Conservation (phyloP, 768 basidiomycete species). For the Trametes cinnabarina region DNA sequence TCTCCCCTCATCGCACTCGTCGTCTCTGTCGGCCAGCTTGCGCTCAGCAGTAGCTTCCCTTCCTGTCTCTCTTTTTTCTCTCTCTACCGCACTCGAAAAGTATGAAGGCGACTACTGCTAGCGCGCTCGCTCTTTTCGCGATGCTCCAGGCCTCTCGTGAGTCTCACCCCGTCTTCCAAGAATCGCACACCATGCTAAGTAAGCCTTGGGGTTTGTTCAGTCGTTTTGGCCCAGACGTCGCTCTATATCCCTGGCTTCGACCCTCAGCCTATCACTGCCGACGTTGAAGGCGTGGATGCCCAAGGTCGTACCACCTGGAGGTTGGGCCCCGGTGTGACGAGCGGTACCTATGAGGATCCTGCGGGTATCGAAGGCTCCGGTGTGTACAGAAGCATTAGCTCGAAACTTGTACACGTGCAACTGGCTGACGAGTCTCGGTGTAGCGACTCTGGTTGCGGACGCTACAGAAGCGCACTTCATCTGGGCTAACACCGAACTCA, state of each 20-base stretch:
- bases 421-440: too few relatives aligned
- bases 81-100: background rate
- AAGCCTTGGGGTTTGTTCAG: conserved; percentile 14
- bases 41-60: background rate
- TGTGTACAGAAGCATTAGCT: conserved; percentile 15
- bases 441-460: conserved; percentile 47
- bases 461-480: conserved; percentile 39
- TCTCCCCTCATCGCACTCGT: background rate
- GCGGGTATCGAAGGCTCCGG: conserved; percentile 39
- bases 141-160: background rate
- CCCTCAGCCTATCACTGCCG: conserved; percentile 42
- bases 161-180: background rate
- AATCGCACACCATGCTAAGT: background rate
- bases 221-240: conserved; percentile 35
- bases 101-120: conserved; percentile 4
- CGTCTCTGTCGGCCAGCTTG: background rate
- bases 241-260: conserved; percentile 47
- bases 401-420: too few relatives aligned
- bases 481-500: conserved; percentile 26
- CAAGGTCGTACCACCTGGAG: conserved; percentile 44
- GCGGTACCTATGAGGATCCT: conserved; percentile 31
- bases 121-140: background rate
- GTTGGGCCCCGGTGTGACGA: conserved; percentile 36
- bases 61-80: background rate
- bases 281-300: conserved; percentile 40